Evolutionary conservation across 1,284 basidiomycete genomes (phyloP), one percentile per base, ranked within the genome.

Genomic region (Ustilago sp.): DNA sequence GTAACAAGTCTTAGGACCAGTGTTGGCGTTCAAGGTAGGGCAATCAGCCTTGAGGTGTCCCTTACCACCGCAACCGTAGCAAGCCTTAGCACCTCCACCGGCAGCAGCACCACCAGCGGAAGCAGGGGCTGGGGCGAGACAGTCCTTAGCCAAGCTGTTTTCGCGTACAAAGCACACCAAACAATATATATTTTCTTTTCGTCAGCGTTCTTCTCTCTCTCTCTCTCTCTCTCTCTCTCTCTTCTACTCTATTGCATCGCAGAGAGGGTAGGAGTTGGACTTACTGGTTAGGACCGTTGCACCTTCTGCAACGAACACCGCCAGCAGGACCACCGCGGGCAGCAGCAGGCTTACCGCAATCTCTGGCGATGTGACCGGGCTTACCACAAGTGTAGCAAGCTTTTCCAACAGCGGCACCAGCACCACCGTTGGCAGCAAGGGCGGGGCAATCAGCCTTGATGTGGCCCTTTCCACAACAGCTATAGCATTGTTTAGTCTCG

Each of bases 401-500:
- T n/a, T 59, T 59, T 12, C 48, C 48, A 50, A 23, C 48, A 13
- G 48, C 48, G 31, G 28, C 48, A 32, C 11, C 48, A 13, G 48
- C 28, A 48, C 19, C n/a, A 50, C 12, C 23, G 28, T 5, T 7
- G n/a, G 41, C 57, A 19, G 34, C 54, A 50, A 43, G 23, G 11
- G 57, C 61, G 17, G 77, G 77, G 51, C 77, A 79, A 51, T 77
- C 74, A 31, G 67, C 53, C 41, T 65, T 67, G 53, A 77, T 56
- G 68, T 79, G 77, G 7, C 77, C 77, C 13, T 60, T 52, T 3
- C 69, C 74, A 9, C 77, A 74, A 54, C 77, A 79, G 55, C 72
- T 69, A 63, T 77, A 74, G 74, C 77, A 79, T 57, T 79, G 69
- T 55, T 80, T 80, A 55, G 73, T 61, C 2, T 76, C 73, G 15